Evolutionary conservation across 352 stramenopile species (phyloP).

Genomic region (Phytophthora sp.): DNA sequence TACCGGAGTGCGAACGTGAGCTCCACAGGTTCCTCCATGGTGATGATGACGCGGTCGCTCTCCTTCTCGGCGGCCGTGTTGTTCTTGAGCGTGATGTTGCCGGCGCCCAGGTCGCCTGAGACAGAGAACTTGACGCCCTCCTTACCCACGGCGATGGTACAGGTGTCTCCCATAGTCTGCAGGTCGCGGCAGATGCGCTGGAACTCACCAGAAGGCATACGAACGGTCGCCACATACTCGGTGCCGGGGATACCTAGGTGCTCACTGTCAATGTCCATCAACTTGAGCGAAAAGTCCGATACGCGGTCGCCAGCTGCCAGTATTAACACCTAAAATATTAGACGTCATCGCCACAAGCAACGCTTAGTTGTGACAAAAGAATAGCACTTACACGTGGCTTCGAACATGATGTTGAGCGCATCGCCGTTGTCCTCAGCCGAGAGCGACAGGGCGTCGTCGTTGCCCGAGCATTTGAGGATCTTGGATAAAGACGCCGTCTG

Average conservation of each 20-base stretch:
- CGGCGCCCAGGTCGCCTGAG: constrained; percentile 95
- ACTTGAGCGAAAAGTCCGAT: constrained; percentile 98
- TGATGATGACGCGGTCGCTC: constrained; percentile 95
- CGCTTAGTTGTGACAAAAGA: constrained; percentile 12
- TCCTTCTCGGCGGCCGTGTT: constrained; percentile 89
- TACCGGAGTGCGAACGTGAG: constrained; percentile 99
- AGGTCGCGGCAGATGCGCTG: constrained; percentile 99
- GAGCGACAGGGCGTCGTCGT: constrained; percentile 98
- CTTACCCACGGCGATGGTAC: constrained; percentile 96
- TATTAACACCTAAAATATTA: constrained; percentile 13
- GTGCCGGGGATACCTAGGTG: constrained; percentile 98
- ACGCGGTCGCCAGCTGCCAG: constrained; percentile 88
- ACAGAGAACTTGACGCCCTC: constrained; percentile 98
- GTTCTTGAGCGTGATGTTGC: constrained; percentile 95
- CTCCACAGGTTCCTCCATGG: constrained; percentile 99
- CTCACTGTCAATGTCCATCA: constrained; percentile 99
- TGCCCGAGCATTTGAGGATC: constrained; percentile 99
- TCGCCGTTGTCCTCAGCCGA: constrained; percentile 98
- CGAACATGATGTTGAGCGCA: constrained; percentile 98
- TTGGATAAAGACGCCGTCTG: constrained; percentile 98
- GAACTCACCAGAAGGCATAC: constrained; percentile 97
- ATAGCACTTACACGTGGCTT: constrained; percentile 86
- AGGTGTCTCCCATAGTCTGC: constrained; percentile 98
- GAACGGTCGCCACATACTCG: constrained; percentile 96
- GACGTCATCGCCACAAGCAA: constrained; percentile 1